These are phyloP conservation scores for Microdochium paspali DNA, from an alignment of 2,329 filamentous ascomycete species.

Conservation along the genomic window DNA sequence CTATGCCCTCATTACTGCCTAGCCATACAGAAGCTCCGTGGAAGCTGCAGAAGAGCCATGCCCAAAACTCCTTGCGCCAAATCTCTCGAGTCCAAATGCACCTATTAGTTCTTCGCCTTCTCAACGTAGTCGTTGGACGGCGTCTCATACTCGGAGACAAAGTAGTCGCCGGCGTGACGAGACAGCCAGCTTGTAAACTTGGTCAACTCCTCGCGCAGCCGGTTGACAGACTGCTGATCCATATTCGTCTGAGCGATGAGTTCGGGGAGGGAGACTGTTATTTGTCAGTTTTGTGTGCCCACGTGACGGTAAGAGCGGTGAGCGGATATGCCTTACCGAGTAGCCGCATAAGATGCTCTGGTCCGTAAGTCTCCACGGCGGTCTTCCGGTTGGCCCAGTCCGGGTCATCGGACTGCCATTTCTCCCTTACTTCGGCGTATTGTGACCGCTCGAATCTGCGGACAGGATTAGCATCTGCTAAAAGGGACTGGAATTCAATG, in stretches of 20 bases:
- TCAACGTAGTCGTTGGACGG: conserved; percentile 64
- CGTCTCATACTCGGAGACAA: conserved; percentile 66
- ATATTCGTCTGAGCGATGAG: conserved; percentile 96
- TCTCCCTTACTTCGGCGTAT: conserved; percentile 67
- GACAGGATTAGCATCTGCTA: conserved; percentile 10
- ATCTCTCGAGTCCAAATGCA: neutral
- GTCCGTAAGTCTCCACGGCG: conserved; percentile 78
- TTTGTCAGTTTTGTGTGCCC: conserved; percentile 5
- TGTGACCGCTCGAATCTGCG: conserved; percentile 80
- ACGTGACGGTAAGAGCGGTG: neutral
- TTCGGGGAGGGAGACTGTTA: conserved; percentile 76
- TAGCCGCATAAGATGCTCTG: conserved; percentile 81
- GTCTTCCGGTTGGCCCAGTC: conserved; percentile 56
- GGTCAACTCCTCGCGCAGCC: conserved; percentile 78
- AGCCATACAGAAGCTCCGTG: neutral
- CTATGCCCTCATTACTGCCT: no score
- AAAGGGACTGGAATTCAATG: neutral
- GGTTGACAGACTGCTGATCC: conserved; percentile 83
- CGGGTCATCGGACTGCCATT: conserved; percentile 53
- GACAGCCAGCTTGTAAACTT: conserved; percentile 82
- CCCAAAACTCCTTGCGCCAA: neutral
- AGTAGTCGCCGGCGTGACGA: conserved; percentile 68
- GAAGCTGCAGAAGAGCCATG: neutral
- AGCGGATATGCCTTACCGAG: conserved; percentile 55
- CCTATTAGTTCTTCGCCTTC: conserved; percentile 35